A percentile compares a stretch with the other conserved stretches of the same genome.
Evolutionary conservation across 805 yeast species (phyloP).

Genomic region (Naumovozyma baii): DNA sequence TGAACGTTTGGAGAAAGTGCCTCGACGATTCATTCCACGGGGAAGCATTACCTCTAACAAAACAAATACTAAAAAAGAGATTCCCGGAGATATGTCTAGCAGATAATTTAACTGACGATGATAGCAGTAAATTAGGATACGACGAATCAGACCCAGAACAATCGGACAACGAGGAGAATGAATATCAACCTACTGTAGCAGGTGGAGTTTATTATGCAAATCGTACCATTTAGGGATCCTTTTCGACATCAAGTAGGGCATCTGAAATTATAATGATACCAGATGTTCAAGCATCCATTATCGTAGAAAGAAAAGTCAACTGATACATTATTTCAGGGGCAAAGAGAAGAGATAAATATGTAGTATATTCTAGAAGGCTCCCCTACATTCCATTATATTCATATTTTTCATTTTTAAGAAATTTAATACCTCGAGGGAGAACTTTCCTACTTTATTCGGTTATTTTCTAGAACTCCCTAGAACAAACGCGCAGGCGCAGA

Average conservation of each 20-base stretch:
- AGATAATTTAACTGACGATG: not conserved
- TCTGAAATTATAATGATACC: too few relatives aligned
- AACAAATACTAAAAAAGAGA: constrained; percentile 1
- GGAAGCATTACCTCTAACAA: constrained; percentile 2
- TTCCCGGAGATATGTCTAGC: not conserved
- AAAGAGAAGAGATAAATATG: too few relatives aligned
- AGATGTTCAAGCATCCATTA: too few relatives aligned
- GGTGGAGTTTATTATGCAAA: constrained; percentile 11
- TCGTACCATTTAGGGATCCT: not conserved
- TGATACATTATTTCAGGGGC: too few relatives aligned
- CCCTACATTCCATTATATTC: not conserved
- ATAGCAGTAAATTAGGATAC: not conserved
- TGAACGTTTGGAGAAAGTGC: constrained; percentile 13
- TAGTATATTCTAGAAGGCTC: not conserved
- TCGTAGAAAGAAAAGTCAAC: too few relatives aligned
- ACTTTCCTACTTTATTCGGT: too few relatives aligned
- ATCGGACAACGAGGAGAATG: constrained; percentile 10
- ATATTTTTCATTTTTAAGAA: too few relatives aligned
- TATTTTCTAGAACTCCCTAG: not conserved
- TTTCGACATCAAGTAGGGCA: not conserved
- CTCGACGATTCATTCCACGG: constrained; percentile 10
- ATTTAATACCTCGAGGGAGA: not conserved
- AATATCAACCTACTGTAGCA: constrained; percentile 13
- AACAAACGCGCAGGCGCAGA: too few relatives aligned
- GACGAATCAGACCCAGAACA: constrained; percentile 2